phyloP scores from a whole-genome alignment of 345 rosid genomes.

The Corchorus olitorius region DNA sequence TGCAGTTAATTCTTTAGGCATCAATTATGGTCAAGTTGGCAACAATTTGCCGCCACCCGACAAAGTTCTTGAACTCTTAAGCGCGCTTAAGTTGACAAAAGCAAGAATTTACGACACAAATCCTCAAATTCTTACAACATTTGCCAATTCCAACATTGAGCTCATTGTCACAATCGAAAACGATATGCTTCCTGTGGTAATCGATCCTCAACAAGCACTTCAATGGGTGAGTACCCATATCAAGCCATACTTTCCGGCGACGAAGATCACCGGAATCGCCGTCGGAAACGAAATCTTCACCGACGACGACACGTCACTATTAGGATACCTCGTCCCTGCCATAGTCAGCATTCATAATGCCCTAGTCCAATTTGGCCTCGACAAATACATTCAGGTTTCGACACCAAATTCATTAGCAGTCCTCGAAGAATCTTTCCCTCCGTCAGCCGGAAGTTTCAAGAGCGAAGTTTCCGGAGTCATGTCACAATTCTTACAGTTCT shows the following conservation, averaged over 20 bases:
- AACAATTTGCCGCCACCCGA: slow-evolving; percentile 77
- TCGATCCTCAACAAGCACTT: slow-evolving; percentile 75
- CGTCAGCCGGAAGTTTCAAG: slow-evolving; percentile 84
- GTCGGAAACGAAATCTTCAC: slow-evolving; percentile 81
- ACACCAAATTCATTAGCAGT: slow-evolving; percentile 76
- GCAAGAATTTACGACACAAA: slow-evolving; percentile 88
- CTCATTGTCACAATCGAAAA: slow-evolving; percentile 82
- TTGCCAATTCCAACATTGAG: slow-evolving; percentile 71
- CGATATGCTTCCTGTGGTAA: slow-evolving; percentile 55
- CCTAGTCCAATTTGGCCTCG: slow-evolving; percentile 69
- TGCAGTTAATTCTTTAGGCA: slow-evolving; percentile 66
- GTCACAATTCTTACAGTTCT: slow-evolving; percentile 62
- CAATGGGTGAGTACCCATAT: slow-evolving; percentile 74
- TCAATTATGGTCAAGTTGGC: slow-evolving; percentile 91
- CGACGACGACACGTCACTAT: slow-evolving; percentile 49
- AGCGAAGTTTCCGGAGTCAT: slow-evolving; percentile 50
- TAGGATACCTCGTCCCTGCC: slow-evolving; percentile 72
- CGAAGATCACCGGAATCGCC: slow-evolving; percentile 65
- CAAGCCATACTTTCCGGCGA: slow-evolving; percentile 69
- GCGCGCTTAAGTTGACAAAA: slow-evolving; percentile 62
- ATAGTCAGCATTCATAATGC: slow-evolving; percentile 75
- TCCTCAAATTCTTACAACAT: slow-evolving; percentile 71
- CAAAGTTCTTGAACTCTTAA: slow-evolving; percentile 63
- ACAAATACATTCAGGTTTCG: slow-evolving; percentile 66
- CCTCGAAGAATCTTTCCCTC: slow-evolving; percentile 78